phyloP scores from a whole-genome alignment of 495 filamentous ascomycete species.

The Penicillium ucsense region DNA sequence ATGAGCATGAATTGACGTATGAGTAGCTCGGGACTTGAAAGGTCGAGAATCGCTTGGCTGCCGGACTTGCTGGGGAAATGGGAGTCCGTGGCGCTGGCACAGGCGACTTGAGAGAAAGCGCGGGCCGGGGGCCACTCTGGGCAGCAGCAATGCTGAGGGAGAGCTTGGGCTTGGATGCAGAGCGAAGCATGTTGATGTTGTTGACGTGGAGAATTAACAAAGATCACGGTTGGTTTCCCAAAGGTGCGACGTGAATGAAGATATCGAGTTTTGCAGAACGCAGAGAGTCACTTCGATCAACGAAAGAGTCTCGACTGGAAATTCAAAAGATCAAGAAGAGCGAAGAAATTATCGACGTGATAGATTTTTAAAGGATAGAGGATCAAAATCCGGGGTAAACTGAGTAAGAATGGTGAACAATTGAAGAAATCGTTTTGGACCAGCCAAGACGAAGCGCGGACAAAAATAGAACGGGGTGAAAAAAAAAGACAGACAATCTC shows the following conservation, averaged over 20 bases:
- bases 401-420: constrained; percentile 1
- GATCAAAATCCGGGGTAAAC: background rate
- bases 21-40: constrained; percentile 31
- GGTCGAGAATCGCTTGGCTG: constrained; percentile 32
- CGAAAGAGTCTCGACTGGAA: constrained; percentile 19
- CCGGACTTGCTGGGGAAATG: constrained; percentile 36
- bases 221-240: background rate
- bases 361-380: constrained; percentile 1
- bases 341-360: constrained; percentile 26
- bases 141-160: constrained; percentile 37
- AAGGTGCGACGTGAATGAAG: too few relatives aligned
- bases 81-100: constrained; percentile 31
- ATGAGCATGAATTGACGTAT: constrained; percentile 39
- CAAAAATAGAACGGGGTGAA: constrained; percentile 25
- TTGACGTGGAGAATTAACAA: constrained; percentile 3
- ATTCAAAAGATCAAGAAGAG: constrained; percentile 10
- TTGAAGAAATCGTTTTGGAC: constrained; percentile 24
- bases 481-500: constrained; percentile 23
- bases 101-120: constrained; percentile 38
- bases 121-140: constrained; percentile 24
- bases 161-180: constrained; percentile 36
- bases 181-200: constrained; percentile 10
- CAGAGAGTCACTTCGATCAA: constrained; percentile 26
- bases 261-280: background rate
- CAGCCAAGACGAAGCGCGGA: constrained; percentile 34